phyloP scores from a whole-genome alignment of 495 filamentous ascomycete genomes.

The Geoglossum glabrum region DNA sequence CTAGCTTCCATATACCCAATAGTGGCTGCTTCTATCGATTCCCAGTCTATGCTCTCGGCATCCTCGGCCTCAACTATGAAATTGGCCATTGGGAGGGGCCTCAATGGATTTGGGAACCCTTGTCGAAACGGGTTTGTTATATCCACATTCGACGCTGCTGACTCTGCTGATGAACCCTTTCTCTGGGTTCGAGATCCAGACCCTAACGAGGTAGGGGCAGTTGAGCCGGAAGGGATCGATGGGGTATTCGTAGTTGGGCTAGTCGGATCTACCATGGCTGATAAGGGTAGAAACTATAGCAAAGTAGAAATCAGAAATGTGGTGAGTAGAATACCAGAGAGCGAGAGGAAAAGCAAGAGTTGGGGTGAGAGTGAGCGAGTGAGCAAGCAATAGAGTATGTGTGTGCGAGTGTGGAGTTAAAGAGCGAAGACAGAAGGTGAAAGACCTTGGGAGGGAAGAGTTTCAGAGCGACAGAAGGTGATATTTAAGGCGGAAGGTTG shows the following conservation, averaged over 20 bases:
- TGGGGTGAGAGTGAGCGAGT: too few species aligned
- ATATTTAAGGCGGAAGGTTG: too few species aligned
- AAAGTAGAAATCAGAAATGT: too few species aligned
- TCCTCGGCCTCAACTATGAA: not conserved
- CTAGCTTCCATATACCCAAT: not conserved
- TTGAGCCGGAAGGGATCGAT: not conserved
- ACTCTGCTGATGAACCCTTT: not conserved
- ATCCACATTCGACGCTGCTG: not conserved
- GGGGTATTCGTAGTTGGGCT: not conserved
- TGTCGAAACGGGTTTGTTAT: not conserved
- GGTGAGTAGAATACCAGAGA: too few species aligned
- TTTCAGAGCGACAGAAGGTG: too few species aligned
- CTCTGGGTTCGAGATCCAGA: not conserved
- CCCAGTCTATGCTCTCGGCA: not conserved
- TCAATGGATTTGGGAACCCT: not conserved
- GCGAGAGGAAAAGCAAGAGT: too few species aligned
- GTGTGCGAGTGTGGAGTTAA: too few species aligned
- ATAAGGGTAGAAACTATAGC: too few species aligned
- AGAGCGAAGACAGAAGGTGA: too few species aligned
- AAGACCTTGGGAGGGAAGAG: too few species aligned
- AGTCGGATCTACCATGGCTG: not conserved
- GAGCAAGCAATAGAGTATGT: too few species aligned
- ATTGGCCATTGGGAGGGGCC: not conserved
- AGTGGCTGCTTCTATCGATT: not conserved
- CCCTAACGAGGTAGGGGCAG: not conserved